These are phyloP conservation scores for Candida coquimbonensis DNA, from an alignment of 805 yeast genomes.

Conservation along the genomic window DNA sequence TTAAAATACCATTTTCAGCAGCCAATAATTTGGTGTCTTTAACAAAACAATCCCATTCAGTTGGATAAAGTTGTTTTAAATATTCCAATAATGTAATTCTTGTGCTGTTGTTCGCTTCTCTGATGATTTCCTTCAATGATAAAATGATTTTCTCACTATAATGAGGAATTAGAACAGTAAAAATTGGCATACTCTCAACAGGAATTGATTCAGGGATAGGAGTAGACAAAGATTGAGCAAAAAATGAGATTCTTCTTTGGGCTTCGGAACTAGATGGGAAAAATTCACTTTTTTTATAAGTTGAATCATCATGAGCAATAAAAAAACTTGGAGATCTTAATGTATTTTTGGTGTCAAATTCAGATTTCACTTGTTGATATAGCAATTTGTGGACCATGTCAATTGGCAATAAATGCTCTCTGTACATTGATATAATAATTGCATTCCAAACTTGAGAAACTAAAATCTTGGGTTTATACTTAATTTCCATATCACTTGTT, in stretches of 20 bases:
- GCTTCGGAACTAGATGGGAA: conserved; percentile 68
- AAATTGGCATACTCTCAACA: conserved; percentile 67
- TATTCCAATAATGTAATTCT: conserved; percentile 82
- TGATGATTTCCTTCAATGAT: conserved; percentile 69
- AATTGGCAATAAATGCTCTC: conserved; percentile 69
- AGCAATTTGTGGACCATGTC: conserved; percentile 65
- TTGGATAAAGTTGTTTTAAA: conserved; percentile 60
- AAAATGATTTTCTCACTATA: conserved; percentile 76
- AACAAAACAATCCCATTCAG: conserved; percentile 80
- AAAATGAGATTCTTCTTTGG: conserved; percentile 72
- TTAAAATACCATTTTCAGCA: conserved; percentile 40
- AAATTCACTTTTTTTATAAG: conserved; percentile 51
- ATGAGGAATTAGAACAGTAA: conserved; percentile 84
- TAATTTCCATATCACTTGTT: conserved; percentile 30
- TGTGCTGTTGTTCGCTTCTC: conserved; percentile 51
- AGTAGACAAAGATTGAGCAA: conserved; percentile 84
- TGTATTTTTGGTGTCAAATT: conserved; percentile 31
- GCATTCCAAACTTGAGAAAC: conserved; percentile 80
- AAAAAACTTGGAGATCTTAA: conserved; percentile 73
- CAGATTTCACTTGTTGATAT: conserved; percentile 33
- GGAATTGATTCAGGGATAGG: conserved; percentile 72
- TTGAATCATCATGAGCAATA: conserved; percentile 75
- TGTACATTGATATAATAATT: conserved; percentile 71
- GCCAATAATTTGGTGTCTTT: conserved; percentile 64
- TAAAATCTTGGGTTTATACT: conserved; percentile 42